These are phyloP conservation scores for Nicotiana rustica DNA, from an alignment of 305 asterid genomes.

Conservation along the genomic window DNA sequence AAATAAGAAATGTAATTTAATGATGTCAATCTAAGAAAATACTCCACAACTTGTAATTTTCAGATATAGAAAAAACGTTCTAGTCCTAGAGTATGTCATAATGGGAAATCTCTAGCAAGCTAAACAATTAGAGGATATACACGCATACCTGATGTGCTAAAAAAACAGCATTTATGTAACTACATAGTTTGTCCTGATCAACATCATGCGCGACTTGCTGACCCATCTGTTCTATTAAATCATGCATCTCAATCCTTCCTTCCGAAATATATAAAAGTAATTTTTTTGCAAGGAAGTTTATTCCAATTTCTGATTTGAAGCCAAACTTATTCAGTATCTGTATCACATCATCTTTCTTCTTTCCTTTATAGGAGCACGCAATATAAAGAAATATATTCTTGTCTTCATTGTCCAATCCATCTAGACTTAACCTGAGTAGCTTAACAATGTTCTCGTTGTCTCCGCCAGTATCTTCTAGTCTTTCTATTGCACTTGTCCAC, in stretches of 20 bases:
- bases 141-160: too few relatives aligned
- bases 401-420: background rate
- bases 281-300: background rate
- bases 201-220: background rate
- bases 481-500: slow-evolving; percentile 15
- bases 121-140: too few relatives aligned
- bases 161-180: too few relatives aligned
- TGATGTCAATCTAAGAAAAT: too few relatives aligned
- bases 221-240: slow-evolving; percentile 26
- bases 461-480: background rate
- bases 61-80: too few relatives aligned
- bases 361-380: slow-evolving; percentile 14
- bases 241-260: slow-evolving; percentile 26
- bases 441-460: background rate
- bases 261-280: background rate
- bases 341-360: background rate
- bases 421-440: slow-evolving; percentile 15
- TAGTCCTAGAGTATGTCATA: too few relatives aligned
- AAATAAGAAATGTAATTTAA: too few relatives aligned
- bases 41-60: too few relatives aligned
- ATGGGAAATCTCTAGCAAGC: too few relatives aligned
- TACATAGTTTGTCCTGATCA: background rate
- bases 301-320: slow-evolving; percentile 15
- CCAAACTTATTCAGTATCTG: background rate
- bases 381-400: slow-evolving; percentile 30